A percentile compares a stretch with the other conserved stretches of the same genome.
Evolutionary conservation across 441 rosid genomes (phyloP).

Genomic region (Adansonia grandidieri): DNA sequence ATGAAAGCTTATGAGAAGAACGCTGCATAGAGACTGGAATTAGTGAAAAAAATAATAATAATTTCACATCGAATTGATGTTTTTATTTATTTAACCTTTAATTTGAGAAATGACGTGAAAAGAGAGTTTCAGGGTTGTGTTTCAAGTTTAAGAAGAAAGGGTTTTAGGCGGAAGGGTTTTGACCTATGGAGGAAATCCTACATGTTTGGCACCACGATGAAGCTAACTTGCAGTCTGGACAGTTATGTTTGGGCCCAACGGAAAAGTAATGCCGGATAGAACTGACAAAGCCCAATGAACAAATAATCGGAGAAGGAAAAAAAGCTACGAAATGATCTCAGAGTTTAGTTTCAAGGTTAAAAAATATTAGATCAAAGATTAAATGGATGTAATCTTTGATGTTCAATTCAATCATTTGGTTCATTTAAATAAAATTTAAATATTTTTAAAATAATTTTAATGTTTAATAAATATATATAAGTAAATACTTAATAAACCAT

Average conservation of each 20-base stretch:
- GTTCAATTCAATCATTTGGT: too few relatives aligned
- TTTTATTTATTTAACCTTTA: not conserved
- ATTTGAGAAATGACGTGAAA: not conserved
- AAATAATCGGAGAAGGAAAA: too few relatives aligned
- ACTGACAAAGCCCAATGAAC: not conserved
- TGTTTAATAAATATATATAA: too few relatives aligned
- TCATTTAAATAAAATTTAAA: too few relatives aligned
- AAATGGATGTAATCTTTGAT: too few relatives aligned
- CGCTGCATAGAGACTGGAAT: conserved; percentile 9
- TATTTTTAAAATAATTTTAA: too few relatives aligned
- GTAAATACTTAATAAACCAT: too few relatives aligned
- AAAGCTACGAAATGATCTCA: too few relatives aligned
- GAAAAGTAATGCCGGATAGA: not conserved
- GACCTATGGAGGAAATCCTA: not conserved
- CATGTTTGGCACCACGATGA: not conserved
- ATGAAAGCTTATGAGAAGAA: conserved; percentile 18
- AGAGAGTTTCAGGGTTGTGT: not conserved
- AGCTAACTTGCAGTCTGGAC: not conserved
- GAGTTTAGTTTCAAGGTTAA: too few relatives aligned
- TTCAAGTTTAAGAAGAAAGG: conserved; percentile 8
- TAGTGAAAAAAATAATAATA: not conserved
- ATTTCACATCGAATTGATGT: not conserved
- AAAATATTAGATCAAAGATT: too few relatives aligned
- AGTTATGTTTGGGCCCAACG: not conserved
- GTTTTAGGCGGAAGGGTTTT: conserved; percentile 20